Evolutionary conservation across 805 yeast species (phyloP).

Genomic region (Kurtzmaniella fragi): DNA sequence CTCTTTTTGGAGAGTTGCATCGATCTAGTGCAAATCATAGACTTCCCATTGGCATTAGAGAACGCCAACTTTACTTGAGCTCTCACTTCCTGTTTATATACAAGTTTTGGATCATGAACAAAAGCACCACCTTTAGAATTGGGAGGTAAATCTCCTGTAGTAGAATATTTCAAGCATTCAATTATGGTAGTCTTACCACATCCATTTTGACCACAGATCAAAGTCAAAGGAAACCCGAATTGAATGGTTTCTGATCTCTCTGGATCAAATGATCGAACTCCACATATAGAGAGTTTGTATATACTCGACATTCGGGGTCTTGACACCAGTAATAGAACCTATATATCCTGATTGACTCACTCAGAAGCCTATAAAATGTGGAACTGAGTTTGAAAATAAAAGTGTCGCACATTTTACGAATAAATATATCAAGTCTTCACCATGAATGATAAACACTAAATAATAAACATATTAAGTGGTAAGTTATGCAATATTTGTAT

Average conservation of each 20-base stretch:
- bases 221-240: conserved; percentile 84
- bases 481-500: no score
- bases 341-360: no score
- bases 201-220: conserved; percentile 94
- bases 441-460: no score
- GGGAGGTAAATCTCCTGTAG: conserved; percentile 96
- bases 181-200: conserved; percentile 95
- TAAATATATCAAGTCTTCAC: no score
- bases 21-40: conserved; percentile 83
- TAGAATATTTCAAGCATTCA: conserved; percentile 88
- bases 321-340: no score
- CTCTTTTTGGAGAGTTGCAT: conserved; percentile 68
- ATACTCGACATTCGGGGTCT: conserved; percentile 30
- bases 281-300: conserved; percentile 55
- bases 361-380: no score
- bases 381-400: no score
- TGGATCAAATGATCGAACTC: conserved; percentile 89
- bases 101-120: conserved; percentile 83
- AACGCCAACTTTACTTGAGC: conserved; percentile 92
- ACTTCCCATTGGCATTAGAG: conserved; percentile 61
- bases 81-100: conserved; percentile 68
- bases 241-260: conserved; percentile 78
- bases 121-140: conserved; percentile 95
- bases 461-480: no score
- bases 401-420: no score